Conservation (phyloP, 345 rosid species). For the Ceriops tagal region DNA sequence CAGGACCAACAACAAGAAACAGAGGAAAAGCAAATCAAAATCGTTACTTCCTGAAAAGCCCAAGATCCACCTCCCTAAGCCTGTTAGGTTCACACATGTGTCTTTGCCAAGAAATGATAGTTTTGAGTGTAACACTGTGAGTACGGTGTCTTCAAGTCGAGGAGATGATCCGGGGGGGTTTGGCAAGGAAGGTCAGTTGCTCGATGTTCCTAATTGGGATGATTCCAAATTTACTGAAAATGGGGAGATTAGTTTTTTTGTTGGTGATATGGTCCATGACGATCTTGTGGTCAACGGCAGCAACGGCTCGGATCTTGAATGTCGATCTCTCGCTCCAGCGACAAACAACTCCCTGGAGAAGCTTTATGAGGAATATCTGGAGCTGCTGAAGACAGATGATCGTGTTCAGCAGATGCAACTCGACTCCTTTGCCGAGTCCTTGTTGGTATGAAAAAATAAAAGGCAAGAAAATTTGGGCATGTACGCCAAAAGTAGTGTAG, state of each 20-base stretch:
- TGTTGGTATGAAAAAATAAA: conserved; percentile 18
- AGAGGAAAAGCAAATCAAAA: conserved; percentile 1
- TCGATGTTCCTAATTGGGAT: conserved; percentile 10
- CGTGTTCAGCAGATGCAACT: conserved; percentile 22
- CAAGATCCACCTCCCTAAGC: conserved; percentile 48
- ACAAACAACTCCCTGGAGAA: conserved; percentile 24
- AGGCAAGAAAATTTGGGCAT: too few species aligned
- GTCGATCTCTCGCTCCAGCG: conserved; percentile 17
- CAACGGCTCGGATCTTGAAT: conserved; percentile 26
- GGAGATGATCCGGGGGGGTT: conserved; percentile 14
- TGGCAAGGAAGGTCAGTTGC: not conserved
- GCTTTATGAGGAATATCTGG: conserved; percentile 45
- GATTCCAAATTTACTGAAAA: conserved; percentile 7
- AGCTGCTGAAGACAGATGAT: conserved; percentile 33
- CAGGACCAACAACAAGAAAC: conserved; percentile 10
- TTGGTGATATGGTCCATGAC: conserved; percentile 11
- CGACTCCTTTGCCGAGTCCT: conserved; percentile 34
- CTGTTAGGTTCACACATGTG: conserved; percentile 33
- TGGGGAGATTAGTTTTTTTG: conserved; percentile 18
- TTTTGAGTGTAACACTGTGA: conserved; percentile 19
- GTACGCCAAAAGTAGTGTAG: not conserved
- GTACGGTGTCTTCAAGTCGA: conserved; percentile 14
- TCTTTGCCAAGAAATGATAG: conserved; percentile 35
- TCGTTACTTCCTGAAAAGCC: conserved; percentile 14
- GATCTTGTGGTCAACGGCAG: conserved; percentile 18